Percentiles rank a stretch among this genome's conserved stretches.
These are phyloP conservation scores for Pseudocercospora fuligena DNA, from an alignment of 2,329 filamentous ascomycete species.

Conservation along the genomic window DNA sequence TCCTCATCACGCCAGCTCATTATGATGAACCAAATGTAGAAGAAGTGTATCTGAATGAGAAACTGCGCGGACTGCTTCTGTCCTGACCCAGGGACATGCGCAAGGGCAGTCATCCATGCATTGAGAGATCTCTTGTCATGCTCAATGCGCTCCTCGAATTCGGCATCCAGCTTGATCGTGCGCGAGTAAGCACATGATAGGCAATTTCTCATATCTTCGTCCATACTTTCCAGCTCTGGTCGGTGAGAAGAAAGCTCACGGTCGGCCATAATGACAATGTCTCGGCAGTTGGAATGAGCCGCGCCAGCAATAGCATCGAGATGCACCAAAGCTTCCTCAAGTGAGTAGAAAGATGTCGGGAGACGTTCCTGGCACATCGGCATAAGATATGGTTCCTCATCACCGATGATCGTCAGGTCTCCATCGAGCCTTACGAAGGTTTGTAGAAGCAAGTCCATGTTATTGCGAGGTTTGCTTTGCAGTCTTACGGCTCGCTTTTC, in stretches of 20 bases:
- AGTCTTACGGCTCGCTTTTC: conserved; percentile 21
- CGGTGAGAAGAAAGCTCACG: conserved; percentile 15
- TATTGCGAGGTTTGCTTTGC: conserved; percentile 16
- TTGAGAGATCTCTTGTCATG: conserved; percentile 23
- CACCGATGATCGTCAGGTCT: conserved; percentile 26
- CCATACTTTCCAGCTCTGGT: conserved; percentile 18
- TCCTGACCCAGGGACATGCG: conserved; percentile 4
- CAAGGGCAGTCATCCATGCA: conserved; percentile 24
- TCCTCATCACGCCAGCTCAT: conserved; percentile 25
- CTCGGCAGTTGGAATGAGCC: conserved; percentile 20
- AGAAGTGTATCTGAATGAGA: conserved; percentile 26
- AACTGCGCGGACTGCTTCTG: conserved; percentile 20
- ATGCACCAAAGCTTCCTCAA: conserved; percentile 28
- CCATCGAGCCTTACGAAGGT: conserved; percentile 27
- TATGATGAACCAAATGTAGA: conserved; percentile 26
- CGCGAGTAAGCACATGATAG: conserved; percentile 25
- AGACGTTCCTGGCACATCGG: conserved; percentile 22
- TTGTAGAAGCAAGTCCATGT: conserved; percentile 25
- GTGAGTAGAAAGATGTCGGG: conserved; percentile 21
- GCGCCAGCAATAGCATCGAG: conserved; percentile 24
- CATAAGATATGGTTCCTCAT: conserved; percentile 26
- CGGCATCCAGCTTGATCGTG: conserved; percentile 11
- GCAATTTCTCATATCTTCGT: conserved; percentile 26
- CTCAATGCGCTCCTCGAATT: conserved; percentile 14
- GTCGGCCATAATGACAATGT: conserved; percentile 25